phyloP scores from a whole-genome alignment of 1,284 basidiomycete species.

The Heterobasidion irregulare region DNA sequence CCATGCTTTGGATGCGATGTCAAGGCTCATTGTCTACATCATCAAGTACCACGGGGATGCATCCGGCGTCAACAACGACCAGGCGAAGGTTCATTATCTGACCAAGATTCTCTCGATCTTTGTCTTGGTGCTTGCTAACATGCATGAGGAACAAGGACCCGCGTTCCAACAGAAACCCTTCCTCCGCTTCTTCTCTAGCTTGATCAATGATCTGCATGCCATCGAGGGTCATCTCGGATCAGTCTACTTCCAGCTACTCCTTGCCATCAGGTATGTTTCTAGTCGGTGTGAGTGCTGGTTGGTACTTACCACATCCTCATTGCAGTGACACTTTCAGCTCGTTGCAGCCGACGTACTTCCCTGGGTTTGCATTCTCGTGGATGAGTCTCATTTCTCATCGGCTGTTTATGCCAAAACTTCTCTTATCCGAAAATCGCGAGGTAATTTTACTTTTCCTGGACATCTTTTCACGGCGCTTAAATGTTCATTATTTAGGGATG shows the following conservation, averaged over 20 bases:
- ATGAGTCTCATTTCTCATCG: conserved; percentile 94
- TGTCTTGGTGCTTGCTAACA: conserved; percentile 90
- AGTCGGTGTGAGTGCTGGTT: neutral
- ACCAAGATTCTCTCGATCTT: conserved; percentile 98
- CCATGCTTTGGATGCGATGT: conserved; percentile 93
- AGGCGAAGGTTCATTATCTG: conserved; percentile 93
- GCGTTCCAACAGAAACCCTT: conserved; percentile 97
- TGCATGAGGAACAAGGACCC: conserved; percentile 89
- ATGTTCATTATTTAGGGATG: conserved; percentile 54
- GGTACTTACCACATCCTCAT: conserved; percentile 8
- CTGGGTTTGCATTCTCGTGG: conserved; percentile 98
- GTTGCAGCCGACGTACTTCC: conserved; percentile 94
- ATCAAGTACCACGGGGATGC: conserved; percentile 99
- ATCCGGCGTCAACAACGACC: conserved; percentile 81
- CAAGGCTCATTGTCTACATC: conserved; percentile 93
- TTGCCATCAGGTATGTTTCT: conserved; percentile 70
- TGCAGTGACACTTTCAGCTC: conserved; percentile 91
- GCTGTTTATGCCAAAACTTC: conserved; percentile 94
- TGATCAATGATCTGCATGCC: conserved; percentile 85
- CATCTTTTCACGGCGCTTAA: conserved; percentile 1
- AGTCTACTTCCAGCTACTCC: conserved; percentile 85
- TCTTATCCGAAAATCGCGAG: conserved; percentile 79
- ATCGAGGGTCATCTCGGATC: conserved; percentile 80
- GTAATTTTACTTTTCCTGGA: conserved; percentile 25
- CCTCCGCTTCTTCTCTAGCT: conserved; percentile 96